These are phyloP conservation scores for Metschnikowia santaceciliae DNA, from an alignment of 805 yeast genomes.

Conservation along the genomic window DNA sequence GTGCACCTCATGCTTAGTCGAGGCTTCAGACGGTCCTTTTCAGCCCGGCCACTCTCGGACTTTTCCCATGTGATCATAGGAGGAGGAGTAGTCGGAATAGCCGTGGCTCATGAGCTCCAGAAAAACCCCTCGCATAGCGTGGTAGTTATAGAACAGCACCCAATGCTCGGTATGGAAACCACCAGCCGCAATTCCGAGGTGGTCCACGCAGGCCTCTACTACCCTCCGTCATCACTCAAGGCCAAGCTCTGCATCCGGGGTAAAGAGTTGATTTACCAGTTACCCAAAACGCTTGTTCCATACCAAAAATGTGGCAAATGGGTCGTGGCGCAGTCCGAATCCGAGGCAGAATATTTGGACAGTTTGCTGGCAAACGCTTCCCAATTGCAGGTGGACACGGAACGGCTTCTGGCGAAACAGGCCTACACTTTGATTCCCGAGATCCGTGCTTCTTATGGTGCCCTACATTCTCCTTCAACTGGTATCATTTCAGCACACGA, in stretches of 20 bases:
- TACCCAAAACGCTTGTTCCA: constrained; percentile 41
- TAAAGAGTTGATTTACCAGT: constrained; percentile 56
- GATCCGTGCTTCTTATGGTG: constrained; percentile 58
- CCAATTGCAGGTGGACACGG: constrained; percentile 52
- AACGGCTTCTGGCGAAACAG: constrained; percentile 43
- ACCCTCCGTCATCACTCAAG: constrained; percentile 65
- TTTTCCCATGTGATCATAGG: constrained; percentile 75
- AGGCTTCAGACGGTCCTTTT: constrained; percentile 2
- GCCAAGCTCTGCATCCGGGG: constrained; percentile 73
- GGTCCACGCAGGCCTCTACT: constrained; percentile 86
- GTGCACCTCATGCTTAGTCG: constrained; percentile 3
- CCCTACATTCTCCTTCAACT: constrained; percentile 71
- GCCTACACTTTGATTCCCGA: constrained; percentile 59
- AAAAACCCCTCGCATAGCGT: constrained; percentile 46
- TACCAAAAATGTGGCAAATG: constrained; percentile 71
- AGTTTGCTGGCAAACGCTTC: constrained; percentile 48
- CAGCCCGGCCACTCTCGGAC: constrained; percentile 29
- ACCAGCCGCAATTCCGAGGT: constrained; percentile 91
- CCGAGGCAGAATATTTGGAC: constrained; percentile 57
- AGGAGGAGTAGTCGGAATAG: constrained; percentile 81
- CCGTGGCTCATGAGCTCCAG: constrained; percentile 68
- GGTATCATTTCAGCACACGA: constrained; percentile 85
- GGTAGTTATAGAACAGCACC: constrained; percentile 65
- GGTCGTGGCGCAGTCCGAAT: constrained; percentile 77
- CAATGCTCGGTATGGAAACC: constrained; percentile 69